Base-by-base conservation (phyloP, 371 early-diverging fungal genomes). In the Mucor lusitanicus region DNA sequence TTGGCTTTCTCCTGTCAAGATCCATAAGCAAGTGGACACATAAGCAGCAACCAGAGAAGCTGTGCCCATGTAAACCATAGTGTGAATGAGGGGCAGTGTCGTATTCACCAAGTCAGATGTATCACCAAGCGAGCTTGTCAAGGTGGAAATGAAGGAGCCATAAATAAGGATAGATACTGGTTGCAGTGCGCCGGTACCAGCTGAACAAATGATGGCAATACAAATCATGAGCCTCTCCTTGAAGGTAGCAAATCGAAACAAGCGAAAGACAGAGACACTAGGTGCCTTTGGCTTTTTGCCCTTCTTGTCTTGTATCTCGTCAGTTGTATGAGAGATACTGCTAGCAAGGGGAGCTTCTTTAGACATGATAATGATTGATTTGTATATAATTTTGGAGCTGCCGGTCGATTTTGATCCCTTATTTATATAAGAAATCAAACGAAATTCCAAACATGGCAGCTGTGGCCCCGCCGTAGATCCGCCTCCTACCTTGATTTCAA, bases 121-220 rank as follows among this genome's bases (percentile, higher is more conserved):
- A 12, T 42, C 56, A 13, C 23, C 32, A 4, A 67, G 55, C 15
- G 55, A 40, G 17, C 56, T 64, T 37, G 58, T 32, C 30, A 69
- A 13, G 13, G 59, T 54, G 19, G 50, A 44, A 23, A 82, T 57
- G 40, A 76, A 73, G 11, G 70, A 15, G 21, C 81, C 83, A 19
- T 74, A 72, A 39, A 83, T 66, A 7, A 80, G 53, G 46, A 80
- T 83, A 1, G 77, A 69, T 1, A 65, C 69, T 25, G 83, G 83
- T 21, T 76, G 77, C 6, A 79, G 33, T 12, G 72, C 76, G 23
- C 83, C 83, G 30, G 67, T 58, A 37, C 71, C 72, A 12, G 67
- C 62, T 2, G 80, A 77, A 25, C 39, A 74, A 19, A 78, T 37
- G 0, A 30, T 48, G 2, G 77, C 77, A 9, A 67, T 54, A 6